Evolutionary conservation across 495 filamentous ascomycete genomes (phyloP).

Genomic region (Talaromyces ruber): DNA sequence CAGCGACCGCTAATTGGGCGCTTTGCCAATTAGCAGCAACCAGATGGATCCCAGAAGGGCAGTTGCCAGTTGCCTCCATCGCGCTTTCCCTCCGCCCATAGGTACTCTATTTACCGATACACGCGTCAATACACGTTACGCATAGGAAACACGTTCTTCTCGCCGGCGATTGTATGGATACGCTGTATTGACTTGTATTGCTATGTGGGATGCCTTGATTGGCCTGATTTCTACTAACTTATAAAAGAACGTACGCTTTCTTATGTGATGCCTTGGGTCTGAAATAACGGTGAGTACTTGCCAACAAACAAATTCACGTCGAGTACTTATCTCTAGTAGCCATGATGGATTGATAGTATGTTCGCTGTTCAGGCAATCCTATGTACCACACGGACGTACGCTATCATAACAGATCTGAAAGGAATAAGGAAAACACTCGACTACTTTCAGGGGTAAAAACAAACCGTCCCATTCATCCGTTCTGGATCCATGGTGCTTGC

Average conservation of each 20-base stretch:
- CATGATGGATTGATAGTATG: background rate
- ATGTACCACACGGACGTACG: no score
- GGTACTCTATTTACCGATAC: background rate
- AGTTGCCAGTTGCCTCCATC: background rate
- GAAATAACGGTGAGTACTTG: background rate
- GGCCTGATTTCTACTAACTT: background rate
- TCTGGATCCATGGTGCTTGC: background rate
- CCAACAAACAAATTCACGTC: background rate
- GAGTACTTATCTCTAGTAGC: background rate
- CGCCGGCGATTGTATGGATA: background rate
- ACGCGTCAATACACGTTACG: background rate
- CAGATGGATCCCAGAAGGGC: background rate
- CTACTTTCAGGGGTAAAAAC: conserved; percentile 6
- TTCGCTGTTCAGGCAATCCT: background rate
- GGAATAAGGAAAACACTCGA: background rate
- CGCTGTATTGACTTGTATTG: conserved; percentile 5
- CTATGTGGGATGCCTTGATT: conserved; percentile 7
- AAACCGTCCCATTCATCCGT: background rate
- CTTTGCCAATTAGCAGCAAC: background rate
- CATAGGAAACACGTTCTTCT: background rate
- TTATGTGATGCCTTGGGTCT: background rate
- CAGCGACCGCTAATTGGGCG: background rate
- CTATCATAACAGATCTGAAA: background rate
- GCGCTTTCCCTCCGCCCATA: background rate
- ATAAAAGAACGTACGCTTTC: background rate